phyloP scores from a whole-genome alignment of 345 rosid species.

The Sonneratia alba region DNA sequence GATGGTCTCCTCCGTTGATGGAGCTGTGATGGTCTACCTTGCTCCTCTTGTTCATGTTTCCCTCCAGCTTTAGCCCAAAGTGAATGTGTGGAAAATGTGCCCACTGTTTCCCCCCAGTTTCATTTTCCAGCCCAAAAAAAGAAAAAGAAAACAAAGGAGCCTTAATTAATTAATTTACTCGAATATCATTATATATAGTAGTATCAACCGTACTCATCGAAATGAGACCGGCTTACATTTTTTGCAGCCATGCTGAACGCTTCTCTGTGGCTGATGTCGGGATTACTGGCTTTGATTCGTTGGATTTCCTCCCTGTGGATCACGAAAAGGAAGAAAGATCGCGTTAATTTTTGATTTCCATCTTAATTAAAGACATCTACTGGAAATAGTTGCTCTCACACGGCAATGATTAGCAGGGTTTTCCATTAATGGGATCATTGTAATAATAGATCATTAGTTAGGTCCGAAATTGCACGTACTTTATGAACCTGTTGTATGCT shows the following conservation, averaged over 20 bases:
- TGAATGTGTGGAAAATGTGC: conserved; percentile 92
- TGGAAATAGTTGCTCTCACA: no score
- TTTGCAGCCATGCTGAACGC: conserved; percentile 98
- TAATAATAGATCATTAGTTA: background rate
- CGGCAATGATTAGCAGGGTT: no score
- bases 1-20: conserved; percentile 16
- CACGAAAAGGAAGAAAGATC: background rate
- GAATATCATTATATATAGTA: background rate
- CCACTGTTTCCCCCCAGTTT: conserved; percentile 12
- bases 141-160: background rate
- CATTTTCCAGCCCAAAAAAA: background rate
- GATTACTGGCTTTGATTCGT: conserved; percentile 91
- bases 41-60: conserved; percentile 45
- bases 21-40: conserved; percentile 39
- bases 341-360: background rate
- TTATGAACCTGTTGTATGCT: conserved; percentile 92
- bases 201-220: background rate
- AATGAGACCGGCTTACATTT: conserved; percentile 48
- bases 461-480: conserved; percentile 39
- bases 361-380: background rate
- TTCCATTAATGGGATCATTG: no score
- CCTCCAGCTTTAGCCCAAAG: conserved; percentile 79
- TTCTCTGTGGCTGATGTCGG: conserved; percentile 93
- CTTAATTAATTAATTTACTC: background rate
- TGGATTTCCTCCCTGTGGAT: conserved; percentile 83